Conservation (phyloP, 2,329 filamentous ascomycete genomes). For the Aspergillus spinulosporus region DNA sequence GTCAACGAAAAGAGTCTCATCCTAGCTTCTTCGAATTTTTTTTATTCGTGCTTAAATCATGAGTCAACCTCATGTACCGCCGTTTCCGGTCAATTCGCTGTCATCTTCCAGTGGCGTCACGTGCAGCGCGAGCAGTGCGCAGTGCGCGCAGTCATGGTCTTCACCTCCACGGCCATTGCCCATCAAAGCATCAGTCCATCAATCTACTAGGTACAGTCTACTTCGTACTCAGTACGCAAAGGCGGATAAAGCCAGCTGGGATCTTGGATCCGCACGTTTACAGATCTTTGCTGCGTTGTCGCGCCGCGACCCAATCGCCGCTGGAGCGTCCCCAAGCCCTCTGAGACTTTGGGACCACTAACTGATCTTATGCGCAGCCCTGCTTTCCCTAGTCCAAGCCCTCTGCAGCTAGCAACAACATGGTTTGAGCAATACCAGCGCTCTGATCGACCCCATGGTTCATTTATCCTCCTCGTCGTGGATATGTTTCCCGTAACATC, state of each 20-base stretch:
- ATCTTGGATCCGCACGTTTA: constrained; percentile 17
- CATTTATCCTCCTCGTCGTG: constrained; percentile 10
- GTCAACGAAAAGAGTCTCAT: too few species aligned
- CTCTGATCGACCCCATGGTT: constrained; percentile 19
- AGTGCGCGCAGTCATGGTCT: too few species aligned
- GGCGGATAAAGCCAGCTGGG: constrained; percentile 1
- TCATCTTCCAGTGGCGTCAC: too few species aligned
- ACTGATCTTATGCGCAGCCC: constrained; percentile 15
- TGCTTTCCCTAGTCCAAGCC: constrained; percentile 12
- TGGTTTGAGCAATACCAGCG: constrained; percentile 16
- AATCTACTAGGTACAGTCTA: too few species aligned
- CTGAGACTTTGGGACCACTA: constrained; percentile 4
- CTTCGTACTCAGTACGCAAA: not conserved
- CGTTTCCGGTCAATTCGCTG: too few species aligned
- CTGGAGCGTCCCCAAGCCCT: constrained; percentile 8
- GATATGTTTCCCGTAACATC: constrained; percentile 4
- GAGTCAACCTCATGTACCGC: too few species aligned
- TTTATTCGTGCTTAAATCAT: too few species aligned
- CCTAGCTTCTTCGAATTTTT: too few species aligned
- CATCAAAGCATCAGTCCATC: not conserved
- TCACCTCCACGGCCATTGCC: too few species aligned
- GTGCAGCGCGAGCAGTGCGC: too few species aligned
- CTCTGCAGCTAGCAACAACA: constrained; percentile 16
- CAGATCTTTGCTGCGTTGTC: constrained; percentile 19
- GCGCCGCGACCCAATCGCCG: constrained; percentile 15